Evolutionary conservation across 1,284 basidiomycete species (phyloP).

Genomic region (Pyrrhoderma lamaoense): DNA sequence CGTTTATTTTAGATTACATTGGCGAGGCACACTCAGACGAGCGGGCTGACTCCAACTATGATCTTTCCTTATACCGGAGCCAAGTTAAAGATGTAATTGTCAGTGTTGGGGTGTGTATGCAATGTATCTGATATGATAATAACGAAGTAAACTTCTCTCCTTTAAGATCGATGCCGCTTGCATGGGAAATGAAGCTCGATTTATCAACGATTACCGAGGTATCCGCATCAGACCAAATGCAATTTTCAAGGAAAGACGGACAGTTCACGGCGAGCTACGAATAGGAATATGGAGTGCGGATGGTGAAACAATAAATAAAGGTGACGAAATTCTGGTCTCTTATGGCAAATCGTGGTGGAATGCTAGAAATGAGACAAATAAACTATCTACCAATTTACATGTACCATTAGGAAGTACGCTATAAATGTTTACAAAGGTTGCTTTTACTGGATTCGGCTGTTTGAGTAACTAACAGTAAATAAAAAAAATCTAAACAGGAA

Average conservation of each 20-base stretch:
- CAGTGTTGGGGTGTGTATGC: slow-evolving; percentile 43
- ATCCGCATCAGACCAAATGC: slow-evolving; percentile 64
- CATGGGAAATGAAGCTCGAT: slow-evolving; percentile 81
- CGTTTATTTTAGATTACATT: slow-evolving; percentile 74
- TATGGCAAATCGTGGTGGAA: slow-evolving; percentile 94
- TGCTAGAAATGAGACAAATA: slow-evolving; percentile 29
- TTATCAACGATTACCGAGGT: slow-evolving; percentile 85
- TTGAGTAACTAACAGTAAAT: background rate
- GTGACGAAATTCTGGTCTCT: slow-evolving; percentile 81
- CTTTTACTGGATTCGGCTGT: background rate
- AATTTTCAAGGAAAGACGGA: slow-evolving; percentile 55
- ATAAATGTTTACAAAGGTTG: background rate
- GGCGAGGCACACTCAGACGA: slow-evolving; percentile 80
- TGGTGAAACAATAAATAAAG: slow-evolving; percentile 58
- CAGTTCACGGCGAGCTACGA: slow-evolving; percentile 54
- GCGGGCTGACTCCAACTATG: slow-evolving; percentile 72
- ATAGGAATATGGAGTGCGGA: slow-evolving; percentile 68
- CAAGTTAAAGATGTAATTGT: slow-evolving; percentile 30
- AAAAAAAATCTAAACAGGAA: slow-evolving; percentile 3
- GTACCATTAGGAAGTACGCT: background rate
- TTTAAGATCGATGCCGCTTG: slow-evolving; percentile 57
- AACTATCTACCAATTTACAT: slow-evolving; percentile 1
- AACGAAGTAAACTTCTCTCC: slow-evolving; percentile 15
- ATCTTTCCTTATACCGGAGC: slow-evolving; percentile 68
- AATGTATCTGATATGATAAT: background rate